A percentile compares a stretch with the other conserved stretches of the same genome.
Evolutionary conservation across 805 yeast genomes (phyloP).

Genomic region (Kodamaea laetipori): DNA sequence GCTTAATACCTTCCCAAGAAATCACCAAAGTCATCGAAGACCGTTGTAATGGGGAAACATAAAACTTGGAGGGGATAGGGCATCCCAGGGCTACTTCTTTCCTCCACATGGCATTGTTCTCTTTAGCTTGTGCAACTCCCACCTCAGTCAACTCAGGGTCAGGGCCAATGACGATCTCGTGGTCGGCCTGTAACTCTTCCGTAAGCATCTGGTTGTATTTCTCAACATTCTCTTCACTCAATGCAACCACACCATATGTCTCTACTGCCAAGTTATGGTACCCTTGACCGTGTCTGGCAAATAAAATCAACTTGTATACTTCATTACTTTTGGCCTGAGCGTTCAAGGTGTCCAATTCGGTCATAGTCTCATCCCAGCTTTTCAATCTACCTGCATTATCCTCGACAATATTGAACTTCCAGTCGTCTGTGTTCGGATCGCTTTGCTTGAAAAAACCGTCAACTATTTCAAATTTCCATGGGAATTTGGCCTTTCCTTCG

Average conservation of each 20-base stretch:
- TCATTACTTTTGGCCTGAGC: slow-evolving; percentile 36
- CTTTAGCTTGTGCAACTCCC: slow-evolving; percentile 59
- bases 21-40: slow-evolving; percentile 56
- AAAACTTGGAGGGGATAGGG: slow-evolving; percentile 58
- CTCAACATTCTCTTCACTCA: slow-evolving; percentile 32
- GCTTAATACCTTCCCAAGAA: slow-evolving; percentile 49
- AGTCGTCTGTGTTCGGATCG: slow-evolving; percentile 46
- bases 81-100: slow-evolving; percentile 48
- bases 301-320: slow-evolving; percentile 49
- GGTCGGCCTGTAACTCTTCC: slow-evolving; percentile 39
- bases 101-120: slow-evolving; percentile 46
- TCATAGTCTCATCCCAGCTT: slow-evolving; percentile 42
- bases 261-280: slow-evolving; percentile 58
- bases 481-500: slow-evolving; percentile 28
- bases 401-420: slow-evolving; percentile 43
- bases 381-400: slow-evolving; percentile 48
- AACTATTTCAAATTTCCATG: slow-evolving; percentile 52
- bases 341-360: slow-evolving; percentile 39
- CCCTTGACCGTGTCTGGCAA: slow-evolving; percentile 74
- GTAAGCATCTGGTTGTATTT: too few species aligned
- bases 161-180: slow-evolving; percentile 57
- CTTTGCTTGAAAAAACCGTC: slow-evolving; percentile 54
- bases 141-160: slow-evolving; percentile 59
- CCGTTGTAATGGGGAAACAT: slow-evolving; percentile 65
- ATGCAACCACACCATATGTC: slow-evolving; percentile 56